Evolutionary conservation across 495 filamentous ascomycete genomes (phyloP).

Genomic region (Trichoderma orchidacearum): DNA sequence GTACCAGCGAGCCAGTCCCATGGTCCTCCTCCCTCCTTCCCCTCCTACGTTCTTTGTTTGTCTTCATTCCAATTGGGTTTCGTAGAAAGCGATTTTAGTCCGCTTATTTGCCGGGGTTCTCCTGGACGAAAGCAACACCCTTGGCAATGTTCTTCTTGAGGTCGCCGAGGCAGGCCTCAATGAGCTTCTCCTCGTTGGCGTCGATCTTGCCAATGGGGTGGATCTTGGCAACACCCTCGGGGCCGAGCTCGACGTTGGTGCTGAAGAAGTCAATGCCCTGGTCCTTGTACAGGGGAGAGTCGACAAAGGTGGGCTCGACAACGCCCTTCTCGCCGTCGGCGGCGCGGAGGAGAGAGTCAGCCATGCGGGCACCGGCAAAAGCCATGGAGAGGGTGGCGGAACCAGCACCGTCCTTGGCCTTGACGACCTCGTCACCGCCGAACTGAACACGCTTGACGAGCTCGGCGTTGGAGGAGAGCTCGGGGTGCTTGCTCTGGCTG

Average conservation of each 20-base stretch:
- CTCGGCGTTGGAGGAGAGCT: slow-evolving; percentile 58
- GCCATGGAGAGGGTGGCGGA: slow-evolving; percentile 99
- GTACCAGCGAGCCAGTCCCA: neutral
- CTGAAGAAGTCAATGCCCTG: slow-evolving; percentile 93
- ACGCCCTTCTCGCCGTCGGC: slow-evolving; percentile 89
- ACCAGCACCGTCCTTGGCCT: slow-evolving; percentile 96
- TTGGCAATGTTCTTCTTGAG: slow-evolving; percentile 67
- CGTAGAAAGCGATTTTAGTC: too few species aligned
- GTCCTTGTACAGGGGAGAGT: slow-evolving; percentile 95
- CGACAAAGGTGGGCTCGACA: slow-evolving; percentile 91
- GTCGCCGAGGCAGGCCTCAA: slow-evolving; percentile 72
- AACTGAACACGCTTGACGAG: slow-evolving; percentile 96
- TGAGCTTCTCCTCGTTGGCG: slow-evolving; percentile 73
- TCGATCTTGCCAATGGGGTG: slow-evolving; percentile 68
- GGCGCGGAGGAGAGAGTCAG: slow-evolving; percentile 86
- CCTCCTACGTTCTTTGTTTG: neutral
- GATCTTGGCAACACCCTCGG: slow-evolving; percentile 91
- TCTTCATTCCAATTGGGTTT: neutral
- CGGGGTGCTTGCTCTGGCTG: slow-evolving; percentile 80
- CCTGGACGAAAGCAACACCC: slow-evolving; percentile 36
- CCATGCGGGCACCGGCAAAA: slow-evolving; percentile 95
- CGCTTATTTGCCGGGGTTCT: slow-evolving; percentile 41
- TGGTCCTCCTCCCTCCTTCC: neutral
- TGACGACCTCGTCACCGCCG: slow-evolving; percentile 97
- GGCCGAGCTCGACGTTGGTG: slow-evolving; percentile 85